Evolutionary conservation across 106 monocot species (phyloP).

Genomic region (Alisma plantagoaquatica): DNA sequence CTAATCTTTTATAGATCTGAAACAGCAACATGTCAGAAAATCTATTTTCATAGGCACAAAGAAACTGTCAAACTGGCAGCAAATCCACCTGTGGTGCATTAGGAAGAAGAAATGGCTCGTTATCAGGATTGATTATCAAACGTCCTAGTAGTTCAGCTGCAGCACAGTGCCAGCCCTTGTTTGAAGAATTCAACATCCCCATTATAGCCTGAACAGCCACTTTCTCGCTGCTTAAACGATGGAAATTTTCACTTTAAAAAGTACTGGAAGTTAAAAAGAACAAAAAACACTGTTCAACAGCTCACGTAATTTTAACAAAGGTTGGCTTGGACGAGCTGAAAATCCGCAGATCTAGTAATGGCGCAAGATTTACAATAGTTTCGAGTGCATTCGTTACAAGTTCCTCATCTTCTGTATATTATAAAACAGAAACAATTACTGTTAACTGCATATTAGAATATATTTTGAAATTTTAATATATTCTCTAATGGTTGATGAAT

Average conservation of each 20-base stretch:
- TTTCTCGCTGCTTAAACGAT: constrained; percentile 50
- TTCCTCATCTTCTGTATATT: constrained; percentile 78
- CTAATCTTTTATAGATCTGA: constrained; percentile 79
- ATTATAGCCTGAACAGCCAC: constrained; percentile 77
- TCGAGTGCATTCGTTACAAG: constrained; percentile 95
- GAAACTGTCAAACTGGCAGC: too few relatives aligned
- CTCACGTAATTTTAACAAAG: constrained; percentile 91
- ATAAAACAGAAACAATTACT: background rate
- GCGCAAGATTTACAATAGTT: constrained; percentile 87
- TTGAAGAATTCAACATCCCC: constrained; percentile 74
- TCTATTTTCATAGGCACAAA: background rate
- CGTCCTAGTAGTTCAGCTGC: constrained; percentile 92
- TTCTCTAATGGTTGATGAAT: too few relatives aligned
- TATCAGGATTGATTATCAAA: constrained; percentile 93
- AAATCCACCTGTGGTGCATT: constrained; percentile 62
- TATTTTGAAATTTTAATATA: too few relatives aligned
- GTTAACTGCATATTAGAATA: background rate
- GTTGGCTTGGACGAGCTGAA: constrained; percentile 97
- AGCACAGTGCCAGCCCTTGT: constrained; percentile 90
- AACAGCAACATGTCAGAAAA: background rate
- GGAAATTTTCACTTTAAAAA: background rate
- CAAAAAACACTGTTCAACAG: background rate
- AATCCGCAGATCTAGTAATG: constrained; percentile 81
- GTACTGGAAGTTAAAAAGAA: background rate
- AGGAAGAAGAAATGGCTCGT: constrained; percentile 92